Percentiles rank a stretch among this genome's conserved stretches.
These are phyloP conservation scores for Cenococcum geophilum DNA, from an alignment of 495 filamentous ascomycete species.

Conservation along the genomic window DNA sequence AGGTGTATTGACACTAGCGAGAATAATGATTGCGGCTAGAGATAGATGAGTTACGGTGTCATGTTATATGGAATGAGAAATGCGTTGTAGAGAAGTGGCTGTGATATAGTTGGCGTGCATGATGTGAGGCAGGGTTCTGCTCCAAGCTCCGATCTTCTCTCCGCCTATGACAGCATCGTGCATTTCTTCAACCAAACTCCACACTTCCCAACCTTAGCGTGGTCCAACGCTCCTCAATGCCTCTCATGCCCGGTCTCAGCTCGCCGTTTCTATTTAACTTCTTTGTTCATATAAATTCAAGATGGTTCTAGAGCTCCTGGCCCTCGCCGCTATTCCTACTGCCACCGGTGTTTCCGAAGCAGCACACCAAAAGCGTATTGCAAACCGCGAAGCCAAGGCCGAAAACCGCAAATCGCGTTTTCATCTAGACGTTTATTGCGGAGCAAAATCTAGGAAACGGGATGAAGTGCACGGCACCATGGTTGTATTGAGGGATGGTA, in stretches of 20 bases:
- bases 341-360: conserved; percentile 55
- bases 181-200: conserved; percentile 8
- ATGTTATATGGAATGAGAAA: no score
- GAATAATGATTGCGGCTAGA: no score
- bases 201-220: not conserved
- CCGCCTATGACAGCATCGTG: conserved; percentile 22
- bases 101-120: not conserved
- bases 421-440: conserved; percentile 37
- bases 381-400: conserved; percentile 32
- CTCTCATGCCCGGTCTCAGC: not conserved
- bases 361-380: conserved; percentile 38
- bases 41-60: no score
- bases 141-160: conserved; percentile 6
- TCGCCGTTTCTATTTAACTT: not conserved
- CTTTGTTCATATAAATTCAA: not conserved
- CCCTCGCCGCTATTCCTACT: conserved; percentile 49
- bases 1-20: no score
- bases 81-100: no score
- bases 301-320: conserved; percentile 26
- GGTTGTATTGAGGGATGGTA: conserved; percentile 42
- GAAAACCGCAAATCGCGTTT: conserved; percentile 36
- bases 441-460: conserved; percentile 33
- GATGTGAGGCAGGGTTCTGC: not conserved
- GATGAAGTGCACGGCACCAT: conserved; percentile 47
- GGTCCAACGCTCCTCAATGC: not conserved